Evolutionary conservation across 768 basidiomycete genomes (phyloP).

Genomic region (Tylopilus sp.): DNA sequence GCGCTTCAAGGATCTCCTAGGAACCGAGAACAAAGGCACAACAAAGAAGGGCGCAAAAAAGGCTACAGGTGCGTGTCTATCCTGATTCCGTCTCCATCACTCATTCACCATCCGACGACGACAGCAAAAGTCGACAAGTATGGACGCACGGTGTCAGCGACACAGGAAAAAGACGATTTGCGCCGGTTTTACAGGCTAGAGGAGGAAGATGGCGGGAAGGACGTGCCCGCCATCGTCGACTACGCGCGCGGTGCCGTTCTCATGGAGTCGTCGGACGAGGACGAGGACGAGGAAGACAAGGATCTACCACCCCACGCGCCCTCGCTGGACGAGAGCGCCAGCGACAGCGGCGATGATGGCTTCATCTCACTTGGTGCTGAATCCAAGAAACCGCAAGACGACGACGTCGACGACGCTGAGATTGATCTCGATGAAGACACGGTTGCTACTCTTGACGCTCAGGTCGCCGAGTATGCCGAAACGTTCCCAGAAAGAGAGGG

Average conservation of each 20-base stretch:
- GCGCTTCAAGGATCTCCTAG: conserved; percentile 81
- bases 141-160: conserved; percentile 56
- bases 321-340: conserved; percentile 39
- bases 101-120: neutral
- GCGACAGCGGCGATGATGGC: conserved; percentile 45
- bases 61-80: conserved; percentile 21
- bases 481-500: conserved; percentile 44
- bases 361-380: conserved; percentile 51
- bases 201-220: conserved; percentile 28
- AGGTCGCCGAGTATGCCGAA: conserved; percentile 60
- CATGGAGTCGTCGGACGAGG: conserved; percentile 85
- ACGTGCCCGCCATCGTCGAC: conserved; percentile 49
- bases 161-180: neutral
- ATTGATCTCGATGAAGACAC: conserved; percentile 80
- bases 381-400: conserved; percentile 30
- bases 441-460: conserved; percentile 69
- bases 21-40: conserved; percentile 38
- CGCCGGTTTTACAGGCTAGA: conserved; percentile 25
- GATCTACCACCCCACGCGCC: neutral
- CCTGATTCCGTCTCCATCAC: neutral
- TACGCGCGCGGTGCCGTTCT: conserved; percentile 88
- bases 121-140: conserved; percentile 83
- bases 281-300: conserved; percentile 54
- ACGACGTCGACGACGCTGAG: conserved; percentile 43
- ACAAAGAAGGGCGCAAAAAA: conserved; percentile 35